Evolutionary conservation across 2,329 filamentous ascomycete genomes (phyloP).

Genomic region (Pseudocercospora fijiensis): DNA sequence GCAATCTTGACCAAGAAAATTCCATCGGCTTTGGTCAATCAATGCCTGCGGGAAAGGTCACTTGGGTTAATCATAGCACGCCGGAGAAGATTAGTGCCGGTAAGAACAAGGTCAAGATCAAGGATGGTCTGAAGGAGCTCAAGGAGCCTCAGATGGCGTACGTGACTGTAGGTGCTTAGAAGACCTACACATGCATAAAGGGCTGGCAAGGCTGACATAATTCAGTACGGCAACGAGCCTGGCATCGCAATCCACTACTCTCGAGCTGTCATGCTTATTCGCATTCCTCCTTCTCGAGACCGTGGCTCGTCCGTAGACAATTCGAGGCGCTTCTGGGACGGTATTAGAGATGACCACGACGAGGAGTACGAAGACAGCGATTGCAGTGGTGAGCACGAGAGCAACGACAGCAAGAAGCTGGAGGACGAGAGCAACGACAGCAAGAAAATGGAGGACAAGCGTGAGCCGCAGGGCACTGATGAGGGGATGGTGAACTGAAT

Average conservation of each 20-base stretch:
- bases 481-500: too few species aligned
- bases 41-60: background rate
- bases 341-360: background rate
- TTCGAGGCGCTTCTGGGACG: background rate
- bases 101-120: too few species aligned
- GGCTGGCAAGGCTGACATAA: background rate
- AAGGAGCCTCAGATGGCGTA: constrained; percentile 5
- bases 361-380: background rate
- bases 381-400: too few species aligned
- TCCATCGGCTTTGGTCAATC: background rate
- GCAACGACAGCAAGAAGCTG: too few species aligned
- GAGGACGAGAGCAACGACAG: too few species aligned
- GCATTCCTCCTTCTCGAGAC: background rate
- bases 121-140: background rate
- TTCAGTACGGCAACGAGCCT: constrained; percentile 8
- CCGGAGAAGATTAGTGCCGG: too few species aligned
- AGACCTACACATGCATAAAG: too few species aligned
- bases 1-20: background rate
- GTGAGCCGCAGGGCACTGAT: too few species aligned
- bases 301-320: background rate
- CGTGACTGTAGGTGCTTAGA: background rate
- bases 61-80: background rate
- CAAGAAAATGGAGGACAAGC: too few species aligned
- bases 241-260: constrained; percentile 9
- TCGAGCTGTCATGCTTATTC: constrained; percentile 13